Percentiles rank a stretch among this genome's conserved stretches.
These are phyloP conservation scores for Colletotrichum brevisporum DNA, from an alignment of 2,329 filamentous ascomycete genomes.

Conservation along the genomic window DNA sequence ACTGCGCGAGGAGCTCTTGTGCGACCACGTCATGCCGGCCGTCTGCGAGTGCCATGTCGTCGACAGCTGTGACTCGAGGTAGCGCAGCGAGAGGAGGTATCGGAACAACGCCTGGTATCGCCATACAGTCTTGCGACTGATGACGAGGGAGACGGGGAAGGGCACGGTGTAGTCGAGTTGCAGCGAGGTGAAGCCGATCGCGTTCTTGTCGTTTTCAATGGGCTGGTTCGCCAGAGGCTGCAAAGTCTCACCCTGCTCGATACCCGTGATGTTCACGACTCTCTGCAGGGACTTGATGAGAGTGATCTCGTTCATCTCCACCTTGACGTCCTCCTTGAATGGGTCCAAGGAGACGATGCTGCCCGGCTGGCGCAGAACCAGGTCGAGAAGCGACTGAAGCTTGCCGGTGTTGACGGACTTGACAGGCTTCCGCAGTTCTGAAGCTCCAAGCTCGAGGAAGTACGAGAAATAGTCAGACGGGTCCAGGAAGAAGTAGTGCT, in stretches of 20 bases:
- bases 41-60: conserved; percentile 93
- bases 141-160: conserved; percentile 94
- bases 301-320: conserved; percentile 95
- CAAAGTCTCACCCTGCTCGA: conserved; percentile 89
- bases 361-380: conserved; percentile 95
- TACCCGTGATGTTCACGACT: conserved; percentile 95
- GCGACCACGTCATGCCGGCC: conserved; percentile 84
- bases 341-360: conserved; percentile 94
- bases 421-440: conserved; percentile 91
- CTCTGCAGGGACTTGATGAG: conserved; percentile 95
- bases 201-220: conserved; percentile 87
- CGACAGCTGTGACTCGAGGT: conserved; percentile 89
- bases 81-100: conserved; percentile 89
- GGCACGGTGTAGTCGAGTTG: conserved; percentile 96
- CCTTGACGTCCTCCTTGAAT: conserved; percentile 98
- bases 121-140: conserved; percentile 96
- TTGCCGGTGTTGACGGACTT: conserved; percentile 93
- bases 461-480: conserved; percentile 98
- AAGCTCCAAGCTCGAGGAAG: conserved; percentile 91
- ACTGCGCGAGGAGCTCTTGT: conserved; percentile 78
- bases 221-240: conserved; percentile 78
- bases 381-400: conserved; percentile 93
- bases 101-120: conserved; percentile 97
- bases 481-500: conserved; percentile 99
- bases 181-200: conserved; percentile 90